phyloP scores from a whole-genome alignment of 176 grass and related monocot species.

The Aegilops longissima region DNA sequence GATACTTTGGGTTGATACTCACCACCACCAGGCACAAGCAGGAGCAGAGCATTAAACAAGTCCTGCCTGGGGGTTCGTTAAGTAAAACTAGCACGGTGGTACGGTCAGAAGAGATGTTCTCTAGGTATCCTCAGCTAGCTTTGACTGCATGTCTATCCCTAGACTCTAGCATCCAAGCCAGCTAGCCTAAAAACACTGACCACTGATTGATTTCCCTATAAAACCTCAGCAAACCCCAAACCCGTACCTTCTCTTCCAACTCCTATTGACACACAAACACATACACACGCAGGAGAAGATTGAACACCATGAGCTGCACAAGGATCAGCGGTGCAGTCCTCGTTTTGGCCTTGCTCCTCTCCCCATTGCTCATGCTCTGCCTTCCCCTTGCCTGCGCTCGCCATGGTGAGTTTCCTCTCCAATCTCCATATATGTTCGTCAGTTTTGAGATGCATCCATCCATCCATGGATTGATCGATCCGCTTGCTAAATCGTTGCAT shows the following conservation, averaged over 20 bases:
- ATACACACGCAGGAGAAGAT: background rate
- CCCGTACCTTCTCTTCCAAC: background rate
- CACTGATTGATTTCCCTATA: conserved; percentile 21
- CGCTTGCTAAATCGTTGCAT: background rate
- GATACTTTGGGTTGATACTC: conserved; percentile 39
- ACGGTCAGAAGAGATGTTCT: conserved; percentile 44
- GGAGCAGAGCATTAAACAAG: conserved; percentile 35
- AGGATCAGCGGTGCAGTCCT: background rate
- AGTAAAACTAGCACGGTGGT: conserved; percentile 30
- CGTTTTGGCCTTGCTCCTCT: background rate
- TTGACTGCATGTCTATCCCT: conserved; percentile 37
- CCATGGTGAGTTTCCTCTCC: conserved; percentile 31
- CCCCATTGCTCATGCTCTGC: conserved; percentile 15
- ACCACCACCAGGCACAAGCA: conserved; percentile 18
- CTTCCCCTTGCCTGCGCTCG: conserved; percentile 19
- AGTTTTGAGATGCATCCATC: no score
- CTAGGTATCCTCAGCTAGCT: conserved; percentile 18
- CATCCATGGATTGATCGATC: no score
- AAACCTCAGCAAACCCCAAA: background rate
- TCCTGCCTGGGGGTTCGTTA: conserved; percentile 41
- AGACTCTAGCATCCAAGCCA: background rate
- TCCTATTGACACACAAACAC: background rate
- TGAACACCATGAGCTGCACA: conserved; percentile 5
- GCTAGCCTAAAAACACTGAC: background rate
- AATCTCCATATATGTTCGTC: no score